Evolutionary conservation across 768 basidiomycete species (phyloP), one percentile per base, ranked within the genome.

Genomic region (Boletus vermiculosoides): DNA sequence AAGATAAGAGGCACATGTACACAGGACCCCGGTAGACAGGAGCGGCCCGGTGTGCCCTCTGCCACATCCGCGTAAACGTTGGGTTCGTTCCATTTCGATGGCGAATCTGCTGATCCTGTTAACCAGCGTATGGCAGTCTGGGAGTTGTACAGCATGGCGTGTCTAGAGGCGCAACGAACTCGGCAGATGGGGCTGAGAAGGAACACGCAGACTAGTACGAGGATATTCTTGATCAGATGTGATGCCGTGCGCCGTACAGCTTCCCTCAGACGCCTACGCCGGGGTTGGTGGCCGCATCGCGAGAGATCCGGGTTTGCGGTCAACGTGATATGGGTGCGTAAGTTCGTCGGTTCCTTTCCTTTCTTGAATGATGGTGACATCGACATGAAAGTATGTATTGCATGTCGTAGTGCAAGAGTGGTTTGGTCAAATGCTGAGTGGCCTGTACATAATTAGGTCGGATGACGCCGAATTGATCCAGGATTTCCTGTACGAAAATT

Each of bases 21-120:
- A 46, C 39, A 28, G 55, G 63, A 64, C 62, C 65, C 66, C 65
- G 20, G 39, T 40, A 65, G n/a, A 39, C 18, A 37, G 51, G 61
- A 45, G 58, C 51, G 45, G 40, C 34, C 8, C 16, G 31, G n/a
- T 34, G 40, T 50, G 12, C 56, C 57, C 65, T 67, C 48, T 57
- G 56, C 66, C 59, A 45, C 62, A 47, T 50, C 51, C 20, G 52
- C 48, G 28, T 50, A 18, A 31, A 22, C 30, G n/a, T n/a, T n/a
- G 15, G 23, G 5, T 9, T 23, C 25, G 8, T 25, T 53, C 20
- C 37, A 25, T 46, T 34, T 50, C 18, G 22, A 16, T 39, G 39
- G 50, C 5, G 25, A 45, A 46, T 47, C 41, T 28, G 15, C 36
- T 36, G 23, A 34, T 45, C 46, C 16, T 13, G 45, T 45, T 31